Base-by-base conservation (phyloP, 306 rosid species). In the Lathyrus tuberosus region DNA sequence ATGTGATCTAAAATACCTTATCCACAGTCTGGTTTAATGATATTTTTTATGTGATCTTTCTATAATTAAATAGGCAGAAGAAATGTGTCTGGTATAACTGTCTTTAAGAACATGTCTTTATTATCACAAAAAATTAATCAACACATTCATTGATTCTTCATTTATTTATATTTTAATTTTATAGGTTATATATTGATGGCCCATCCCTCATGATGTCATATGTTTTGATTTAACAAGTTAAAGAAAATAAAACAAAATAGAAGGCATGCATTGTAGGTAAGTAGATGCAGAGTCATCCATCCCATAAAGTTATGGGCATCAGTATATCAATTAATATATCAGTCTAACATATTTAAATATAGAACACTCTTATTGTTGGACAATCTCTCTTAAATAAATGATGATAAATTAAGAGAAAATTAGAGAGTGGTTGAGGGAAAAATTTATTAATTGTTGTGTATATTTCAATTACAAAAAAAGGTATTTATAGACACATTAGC, bases 281-380 rank as follows among this genome's bases (percentile, higher is more conserved):
- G 65, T 16, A 64, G 79, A 76, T 54, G 73, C 40, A 76, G 56
- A 78, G 52, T 31, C 35, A 74, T 28, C 63, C 31, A 57, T 14
- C 62, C 62, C 40, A 57, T 12, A 20, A 59, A 17, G 31, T 42
- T 52, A 35, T 54, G 56, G 70, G 28, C 69, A 72, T 72, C 41
- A 49, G 44, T 0, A 31, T 31, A n/a, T n/a, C n/a, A n/a, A n/a
- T 72, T 51, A 51, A 33, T 24, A 26, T 26, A 26, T 26, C 4
- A 0, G 3, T 35, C 1, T 8, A 1, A 35, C 40, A 10, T 35
- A 7, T 35, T 35, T 35, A 35, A 35, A 35, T 35, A 35, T 35
- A 7, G 10, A 35, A 35, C 10, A 35, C 40, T 33, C 8, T 5
- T 33, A 1, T 31, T 20, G 22, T 20, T 20, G 22, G 22, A 20